A percentile compares a stretch with the other conserved stretches of the same genome.
phyloP scores from a whole-genome alignment of 2,329 filamentous ascomycete genomes.

The Claviceps paspali region DNA sequence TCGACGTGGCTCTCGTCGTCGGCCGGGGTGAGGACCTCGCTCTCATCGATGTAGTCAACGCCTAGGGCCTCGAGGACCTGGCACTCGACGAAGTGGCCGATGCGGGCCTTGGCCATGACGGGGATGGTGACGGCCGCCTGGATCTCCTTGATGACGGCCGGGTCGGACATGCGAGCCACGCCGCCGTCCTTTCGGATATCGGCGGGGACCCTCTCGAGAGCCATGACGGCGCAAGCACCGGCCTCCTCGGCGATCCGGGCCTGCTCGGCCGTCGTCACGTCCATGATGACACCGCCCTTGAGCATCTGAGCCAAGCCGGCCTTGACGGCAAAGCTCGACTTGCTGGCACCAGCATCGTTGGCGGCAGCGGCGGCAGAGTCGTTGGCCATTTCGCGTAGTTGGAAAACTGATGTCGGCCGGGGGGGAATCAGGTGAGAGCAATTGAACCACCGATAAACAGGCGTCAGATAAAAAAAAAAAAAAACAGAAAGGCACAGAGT shows the following conservation, averaged over 20 bases:
- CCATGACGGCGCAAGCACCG: slow-evolving; percentile 94
- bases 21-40: slow-evolving; percentile 90
- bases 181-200: slow-evolving; percentile 88
- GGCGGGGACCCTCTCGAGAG: slow-evolving; percentile 89
- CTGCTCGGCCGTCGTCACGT: slow-evolving; percentile 86
- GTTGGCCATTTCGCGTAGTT: slow-evolving; percentile 16
- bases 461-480: too few relatives aligned
- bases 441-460: too few relatives aligned
- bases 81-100: slow-evolving; percentile 96
- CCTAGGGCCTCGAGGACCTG: slow-evolving; percentile 93
- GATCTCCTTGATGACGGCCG: slow-evolving; percentile 86
- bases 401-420: too few relatives aligned
- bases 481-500: too few relatives aligned
- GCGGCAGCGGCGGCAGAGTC: slow-evolving; percentile 16
- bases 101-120: slow-evolving; percentile 97
- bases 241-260: slow-evolving; percentile 96
- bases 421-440: too few relatives aligned
- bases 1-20: slow-evolving; percentile 85
- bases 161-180: slow-evolving; percentile 94
- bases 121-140: slow-evolving; percentile 91
- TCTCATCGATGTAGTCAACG: slow-evolving; percentile 97
- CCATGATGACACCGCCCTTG: slow-evolving; percentile 99
- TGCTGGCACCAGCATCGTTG: slow-evolving; percentile 21
- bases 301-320: slow-evolving; percentile 93
- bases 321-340: slow-evolving; percentile 70